phyloP scores from a whole-genome alignment of 257 asterid genomes.

The Salvia rosmarinus region DNA sequence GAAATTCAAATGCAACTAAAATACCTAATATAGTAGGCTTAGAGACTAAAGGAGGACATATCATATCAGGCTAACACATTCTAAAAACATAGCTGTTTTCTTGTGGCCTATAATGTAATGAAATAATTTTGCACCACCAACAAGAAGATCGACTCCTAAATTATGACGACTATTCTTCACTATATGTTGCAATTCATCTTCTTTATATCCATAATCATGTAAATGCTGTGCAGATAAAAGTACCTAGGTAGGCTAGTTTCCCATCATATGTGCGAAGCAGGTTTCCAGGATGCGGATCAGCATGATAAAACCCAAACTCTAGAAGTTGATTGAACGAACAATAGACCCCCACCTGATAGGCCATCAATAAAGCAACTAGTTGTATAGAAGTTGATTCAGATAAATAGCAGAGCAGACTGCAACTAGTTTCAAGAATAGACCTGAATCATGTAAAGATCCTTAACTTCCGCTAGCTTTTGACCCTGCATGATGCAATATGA shows the following conservation, averaged over 20 bases:
- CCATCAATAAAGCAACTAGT: slow-evolving; percentile 27
- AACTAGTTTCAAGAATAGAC: slow-evolving; percentile 48
- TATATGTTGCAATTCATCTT: slow-evolving; percentile 25
- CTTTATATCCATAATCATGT: slow-evolving; percentile 32
- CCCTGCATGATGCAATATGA: slow-evolving; percentile 60
- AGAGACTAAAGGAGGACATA: slow-evolving; percentile 24
- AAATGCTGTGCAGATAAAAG: slow-evolving; percentile 27
- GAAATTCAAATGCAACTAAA: slow-evolving; percentile 14
- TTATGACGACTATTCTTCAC: not conserved
- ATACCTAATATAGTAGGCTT: not conserved
- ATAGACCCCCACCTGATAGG: slow-evolving; percentile 91
- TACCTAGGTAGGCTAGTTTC: slow-evolving; percentile 96
- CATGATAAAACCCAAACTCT: slow-evolving; percentile 94
- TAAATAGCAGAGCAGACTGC: slow-evolving; percentile 14
- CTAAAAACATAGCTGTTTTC: no score
- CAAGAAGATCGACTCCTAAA: slow-evolving; percentile 1
- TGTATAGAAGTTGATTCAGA: slow-evolving; percentile 1
- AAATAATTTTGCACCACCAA: not conserved
- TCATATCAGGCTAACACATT: not conserved
- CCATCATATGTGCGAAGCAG: slow-evolving; percentile 90
- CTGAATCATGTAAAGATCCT: slow-evolving; percentile 94
- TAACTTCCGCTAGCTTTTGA: slow-evolving; percentile 80
- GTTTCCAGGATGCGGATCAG: slow-evolving; percentile 99
- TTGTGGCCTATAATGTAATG: not conserved
- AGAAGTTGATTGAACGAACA: slow-evolving; percentile 98